Conservation (phyloP, 345 rosid genomes). For the Gossypium longicalyx region DNA sequence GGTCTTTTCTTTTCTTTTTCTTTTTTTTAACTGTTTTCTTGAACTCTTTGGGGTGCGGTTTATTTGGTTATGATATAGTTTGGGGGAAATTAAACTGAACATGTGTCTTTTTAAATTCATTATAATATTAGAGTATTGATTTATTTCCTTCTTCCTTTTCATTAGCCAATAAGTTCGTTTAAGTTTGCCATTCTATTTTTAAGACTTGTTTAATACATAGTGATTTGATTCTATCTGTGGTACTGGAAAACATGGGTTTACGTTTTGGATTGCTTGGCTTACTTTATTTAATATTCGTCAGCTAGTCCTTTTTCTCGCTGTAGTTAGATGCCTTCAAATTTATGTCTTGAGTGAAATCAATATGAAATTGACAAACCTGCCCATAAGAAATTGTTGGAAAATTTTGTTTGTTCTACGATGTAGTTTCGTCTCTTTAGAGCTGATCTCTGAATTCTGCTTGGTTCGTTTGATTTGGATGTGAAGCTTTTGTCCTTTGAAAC, state of each 20-base stretch:
- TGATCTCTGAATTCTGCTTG: background rate
- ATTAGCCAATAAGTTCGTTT: background rate
- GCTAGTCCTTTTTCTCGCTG: background rate
- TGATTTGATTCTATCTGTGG: background rate
- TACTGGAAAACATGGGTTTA: background rate
- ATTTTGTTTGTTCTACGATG: background rate
- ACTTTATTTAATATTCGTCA: background rate
- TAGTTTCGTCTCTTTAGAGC: background rate
- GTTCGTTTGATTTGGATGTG: background rate
- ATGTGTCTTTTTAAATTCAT: background rate
- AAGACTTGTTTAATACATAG: background rate
- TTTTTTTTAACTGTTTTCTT: background rate
- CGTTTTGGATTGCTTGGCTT: background rate
- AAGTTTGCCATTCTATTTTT: background rate
- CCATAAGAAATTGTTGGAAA: background rate
- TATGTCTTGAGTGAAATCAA: background rate
- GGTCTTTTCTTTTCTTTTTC: conserved; percentile 23
- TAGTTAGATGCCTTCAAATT: background rate
- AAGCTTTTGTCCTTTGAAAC: background rate
- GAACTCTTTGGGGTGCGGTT: background rate
- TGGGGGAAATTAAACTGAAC: background rate
- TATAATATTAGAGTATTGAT: background rate
- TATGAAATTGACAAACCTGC: background rate
- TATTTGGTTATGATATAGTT: background rate
- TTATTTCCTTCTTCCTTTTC: background rate